phyloP scores from a whole-genome alignment of 148 eudicot genomes.

The Fagopyrum esculentum region DNA sequence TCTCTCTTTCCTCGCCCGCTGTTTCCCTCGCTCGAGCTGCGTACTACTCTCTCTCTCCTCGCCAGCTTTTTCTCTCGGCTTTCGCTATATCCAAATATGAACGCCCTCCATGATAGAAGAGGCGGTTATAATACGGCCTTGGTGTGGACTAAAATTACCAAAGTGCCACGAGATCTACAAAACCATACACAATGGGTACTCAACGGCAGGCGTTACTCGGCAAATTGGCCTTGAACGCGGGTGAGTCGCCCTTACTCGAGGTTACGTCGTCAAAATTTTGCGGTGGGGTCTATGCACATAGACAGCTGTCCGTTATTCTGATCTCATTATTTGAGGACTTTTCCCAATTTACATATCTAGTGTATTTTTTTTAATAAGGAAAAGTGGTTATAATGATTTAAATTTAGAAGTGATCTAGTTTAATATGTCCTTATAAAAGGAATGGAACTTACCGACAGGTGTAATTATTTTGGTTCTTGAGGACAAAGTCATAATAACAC shows the following conservation, averaged over 20 bases:
- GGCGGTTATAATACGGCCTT: conserved; percentile 12
- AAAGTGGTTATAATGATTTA: too few species aligned
- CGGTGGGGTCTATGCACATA: not conserved
- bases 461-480: too few species aligned
- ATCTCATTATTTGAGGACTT: not conserved
- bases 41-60: not conserved
- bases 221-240: not conserved
- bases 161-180: conserved; percentile 4
- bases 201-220: not conserved
- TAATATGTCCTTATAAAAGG: too few species aligned
- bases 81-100: not conserved
- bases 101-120: conserved; percentile 11
- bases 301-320: not conserved
- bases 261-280: not conserved
- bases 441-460: too few species aligned
- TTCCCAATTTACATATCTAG: not conserved
- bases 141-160: not conserved
- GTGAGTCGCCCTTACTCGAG: not conserved
- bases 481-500: too few species aligned
- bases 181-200: not conserved
- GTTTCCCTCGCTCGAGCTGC: conserved; percentile 10
- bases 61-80: conserved; percentile 8
- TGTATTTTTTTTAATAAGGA: too few species aligned
- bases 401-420: too few species aligned
- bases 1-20: conserved; percentile 6